Base-by-base conservation (phyloP, 768 basidiomycete species). In the Thelephora ganbajun region DNA sequence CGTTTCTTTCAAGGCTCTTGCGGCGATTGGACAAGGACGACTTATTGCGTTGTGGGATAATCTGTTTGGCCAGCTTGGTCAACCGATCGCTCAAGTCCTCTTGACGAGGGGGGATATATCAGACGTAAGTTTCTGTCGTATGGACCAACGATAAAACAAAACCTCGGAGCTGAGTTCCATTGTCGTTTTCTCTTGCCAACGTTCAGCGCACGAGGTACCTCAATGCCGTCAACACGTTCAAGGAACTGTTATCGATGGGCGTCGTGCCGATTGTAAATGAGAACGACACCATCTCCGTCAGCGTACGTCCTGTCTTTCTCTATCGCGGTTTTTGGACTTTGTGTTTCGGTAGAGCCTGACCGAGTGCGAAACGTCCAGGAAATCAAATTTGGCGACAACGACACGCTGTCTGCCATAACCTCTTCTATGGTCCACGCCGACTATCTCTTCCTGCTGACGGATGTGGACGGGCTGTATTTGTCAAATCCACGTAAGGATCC, bases 311-410 rank as follows among this genome's bases (percentile, higher is more conserved):
- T 2, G 16, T 18, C 5, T 22, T 33, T 1, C 5, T 41, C 6
- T 11, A 9, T 9, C 26, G 5, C 9, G 26, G 26, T 30, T 30
- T 30, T 30, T 9, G 26, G 5, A 4, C 26, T 30, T 35, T 36
- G 30, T 48, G 33, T 48, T 26, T 4, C 16, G 9, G 14, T 7
- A 6, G 33, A 18, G 26, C n/a, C 18, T 39, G 12, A 20, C 26
- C 26, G 20, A 20, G 11, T 30, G 11, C 5, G 11, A 13, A 2
- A 9, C 26, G 14, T 7, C 6, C 58, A 93, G 90, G 96, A 99
- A 83, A 98, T 99, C 52, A 94, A 92, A 86, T 99, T 99, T 55
- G 96, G 96, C 43, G 96, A 98, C 67, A 98, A 98, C 62, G 96
- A 99, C 61, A 97, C 94, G 0, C 69, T 99, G 14, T 97, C 94